These are phyloP conservation scores for Pyricularia sp. DNA, from an alignment of 2,329 filamentous ascomycete genomes.

Conservation along the genomic window DNA sequence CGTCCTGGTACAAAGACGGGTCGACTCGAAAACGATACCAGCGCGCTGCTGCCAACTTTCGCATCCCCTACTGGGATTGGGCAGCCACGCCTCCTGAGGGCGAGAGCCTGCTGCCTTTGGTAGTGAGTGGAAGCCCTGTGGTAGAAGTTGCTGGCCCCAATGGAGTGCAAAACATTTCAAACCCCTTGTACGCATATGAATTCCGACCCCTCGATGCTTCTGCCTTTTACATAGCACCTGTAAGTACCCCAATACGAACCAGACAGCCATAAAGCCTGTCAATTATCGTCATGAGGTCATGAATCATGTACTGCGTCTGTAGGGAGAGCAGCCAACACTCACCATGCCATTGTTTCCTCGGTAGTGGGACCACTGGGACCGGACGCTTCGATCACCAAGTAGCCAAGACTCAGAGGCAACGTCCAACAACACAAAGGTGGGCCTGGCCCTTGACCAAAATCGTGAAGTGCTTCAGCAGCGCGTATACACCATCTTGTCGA, in stretches of 20 bases:
- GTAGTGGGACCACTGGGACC: slow-evolving; percentile 45
- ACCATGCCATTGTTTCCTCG: neutral
- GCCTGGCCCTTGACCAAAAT: slow-evolving; percentile 36
- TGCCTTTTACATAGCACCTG: slow-evolving; percentile 45
- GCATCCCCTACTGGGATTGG: slow-evolving; percentile 50
- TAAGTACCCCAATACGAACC: slow-evolving; percentile 23
- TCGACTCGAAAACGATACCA: slow-evolving; percentile 30
- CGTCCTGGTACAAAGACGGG: slow-evolving; percentile 32
- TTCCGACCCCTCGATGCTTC: slow-evolving; percentile 44
- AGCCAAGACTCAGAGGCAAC: slow-evolving; percentile 24
- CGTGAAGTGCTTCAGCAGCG: slow-evolving; percentile 45
- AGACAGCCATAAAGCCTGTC: too few relatives aligned
- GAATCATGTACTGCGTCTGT: neutral
- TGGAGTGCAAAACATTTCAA: slow-evolving; percentile 40
- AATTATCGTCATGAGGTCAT: too few relatives aligned
- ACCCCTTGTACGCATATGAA: slow-evolving; percentile 47
- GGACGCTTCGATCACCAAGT: slow-evolving; percentile 45
- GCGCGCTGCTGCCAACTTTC: slow-evolving; percentile 35
- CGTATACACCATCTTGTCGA: slow-evolving; percentile 54
- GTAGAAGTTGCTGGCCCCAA: slow-evolving; percentile 42
- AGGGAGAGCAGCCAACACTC: neutral
- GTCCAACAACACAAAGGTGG: slow-evolving; percentile 48
- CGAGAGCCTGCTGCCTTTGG: slow-evolving; percentile 33
- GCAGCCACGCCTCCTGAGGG: slow-evolving; percentile 33
- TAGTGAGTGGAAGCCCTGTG: slow-evolving; percentile 27